Evolutionary conservation across 805 yeast genomes (phyloP), one percentile per base, ranked within the genome.

Genomic region (Starmera caribaea): DNA sequence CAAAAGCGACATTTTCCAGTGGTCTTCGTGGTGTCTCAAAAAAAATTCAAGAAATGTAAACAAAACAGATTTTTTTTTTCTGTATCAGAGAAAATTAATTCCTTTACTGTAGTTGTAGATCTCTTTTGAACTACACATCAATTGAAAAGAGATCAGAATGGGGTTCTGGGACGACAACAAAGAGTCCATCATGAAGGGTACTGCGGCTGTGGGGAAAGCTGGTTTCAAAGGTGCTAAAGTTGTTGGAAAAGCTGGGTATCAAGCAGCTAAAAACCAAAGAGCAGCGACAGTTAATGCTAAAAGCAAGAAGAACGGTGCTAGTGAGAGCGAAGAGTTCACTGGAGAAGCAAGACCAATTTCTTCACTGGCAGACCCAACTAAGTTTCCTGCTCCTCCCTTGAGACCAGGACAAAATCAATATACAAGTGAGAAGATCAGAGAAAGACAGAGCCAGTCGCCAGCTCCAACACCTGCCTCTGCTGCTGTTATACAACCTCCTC

Each of bases 141-240:
- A 30, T 12, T n/a, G 5, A 30, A 15, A 31, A 14, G 21, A 16
- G 16, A 13, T 15, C 15, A 16, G 10, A 7, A 50, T 49, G 54
- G 47, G 53, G 26, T 65, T 65, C 45, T 66, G 71, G 71, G 68
- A 62, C 13, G 61, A 62, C 34, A 65, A 66, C 48, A 66, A 66
- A 39, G 71, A 53, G 15, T 41, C 66, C 2, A 62, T 66, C 37
- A 47, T 52, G 40, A 56, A 61, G 3, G 69, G 68, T 1, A 42
- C 62, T 3, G 47, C 54, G 3, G 46, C 62, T 2, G 66, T 62
- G 3, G 68, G 68, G 3, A 62, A 62, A 37, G 49, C 50, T 28
- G 54, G 66, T 13, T 61, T 53, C 44, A 54, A 57, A 32, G 70
- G 70, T 10, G 61, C 71, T 0, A 66, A 65, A 41, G 55, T 41